Base-by-base conservation (phyloP, 805 yeast species). In the Kuraishia borneana region DNA sequence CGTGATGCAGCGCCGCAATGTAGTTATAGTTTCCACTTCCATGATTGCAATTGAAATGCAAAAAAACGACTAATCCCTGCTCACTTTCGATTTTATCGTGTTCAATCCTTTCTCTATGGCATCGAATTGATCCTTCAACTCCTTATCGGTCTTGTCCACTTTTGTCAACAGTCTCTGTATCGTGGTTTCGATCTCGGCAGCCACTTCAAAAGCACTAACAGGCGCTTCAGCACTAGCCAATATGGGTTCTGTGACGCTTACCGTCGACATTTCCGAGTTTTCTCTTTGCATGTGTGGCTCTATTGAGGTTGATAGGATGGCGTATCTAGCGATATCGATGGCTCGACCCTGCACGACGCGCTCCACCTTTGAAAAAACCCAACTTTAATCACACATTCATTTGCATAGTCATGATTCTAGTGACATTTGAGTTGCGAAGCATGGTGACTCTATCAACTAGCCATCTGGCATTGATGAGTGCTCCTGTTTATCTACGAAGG, bases 151-250 rank as follows among this genome's bases (percentile, higher is more conserved):
- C 17, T 26, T 10, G 12, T 32, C 35, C 5, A 32, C 9, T 23
- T 32, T 26, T 12, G 12, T 23, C 32, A 33, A 21, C 31, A 33
- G 27, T 5, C 20, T 22, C n/a, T n/a, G 14, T n/a, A 33, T 16
- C 18, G 36, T 18, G 10, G 26, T 21, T 26, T 33, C 36, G 13
- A 33, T 14, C 14, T 28, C 26, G 4, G 32, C 20, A 5, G 36
- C 36, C 14, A 33, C 27, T 26, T 33, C 36, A 21, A 33, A 28
- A 18, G 18, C 34, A n/a, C 27, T 32, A 18, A 22, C 10, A 6
- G 18, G 26, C 12, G 10, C 19, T 21, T 32, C 12, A 12, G 19
- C n/a, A 6, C 20, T 13, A 8, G 31, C 12, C 8, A 21, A 27
- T n/a, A 30, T 30, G 23, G 32, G 32, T 12, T 18, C 30, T 18